Evolutionary conservation across 1,284 basidiomycete genomes (phyloP).

Genomic region (Cryptococcus sp.): DNA sequence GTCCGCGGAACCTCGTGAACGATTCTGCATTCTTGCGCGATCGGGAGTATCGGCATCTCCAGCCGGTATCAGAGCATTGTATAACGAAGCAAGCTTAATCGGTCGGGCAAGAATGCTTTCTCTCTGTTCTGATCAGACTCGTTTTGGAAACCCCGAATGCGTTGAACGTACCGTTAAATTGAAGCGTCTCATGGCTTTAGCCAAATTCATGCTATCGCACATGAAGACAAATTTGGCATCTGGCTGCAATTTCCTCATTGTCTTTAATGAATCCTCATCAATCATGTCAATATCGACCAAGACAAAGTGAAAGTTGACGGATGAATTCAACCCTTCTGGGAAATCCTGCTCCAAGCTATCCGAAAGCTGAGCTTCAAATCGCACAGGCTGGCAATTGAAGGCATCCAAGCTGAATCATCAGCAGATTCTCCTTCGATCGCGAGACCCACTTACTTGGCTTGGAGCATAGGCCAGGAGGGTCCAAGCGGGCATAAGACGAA

Average conservation of each 20-base stretch:
- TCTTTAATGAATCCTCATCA: conserved; percentile 6
- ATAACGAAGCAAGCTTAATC: conserved; percentile 36
- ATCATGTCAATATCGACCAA: conserved; percentile 25
- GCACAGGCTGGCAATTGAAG: conserved; percentile 29
- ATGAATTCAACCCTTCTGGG: conserved; percentile 20
- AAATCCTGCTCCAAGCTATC: conserved; percentile 14
- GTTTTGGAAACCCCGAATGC: neutral
- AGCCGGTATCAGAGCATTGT: conserved; percentile 18
- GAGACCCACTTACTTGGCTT: conserved; percentile 20
- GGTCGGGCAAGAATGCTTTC: conserved; percentile 38
- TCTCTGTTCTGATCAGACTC: conserved; percentile 11
- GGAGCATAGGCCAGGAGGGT: conserved; percentile 30
- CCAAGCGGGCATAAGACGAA: conserved; percentile 23
- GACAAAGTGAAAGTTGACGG: conserved; percentile 16
- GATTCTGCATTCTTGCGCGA: neutral
- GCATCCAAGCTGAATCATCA: conserved; percentile 13
- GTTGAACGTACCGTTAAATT: conserved; percentile 14
- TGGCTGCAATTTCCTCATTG: conserved; percentile 26
- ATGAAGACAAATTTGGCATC: conserved; percentile 33
- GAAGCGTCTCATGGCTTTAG: conserved; percentile 15
- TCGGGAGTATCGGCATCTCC: conserved; percentile 1
- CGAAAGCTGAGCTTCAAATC: conserved; percentile 18
- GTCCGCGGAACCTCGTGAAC: neutral
- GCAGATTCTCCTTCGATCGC: neutral
- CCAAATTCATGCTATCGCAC: conserved; percentile 29